Evolutionary conservation across 2,329 filamentous ascomycete species (phyloP), one percentile per base, ranked within the genome.

Genomic region (Ophiostoma novo-ulmi): DNA sequence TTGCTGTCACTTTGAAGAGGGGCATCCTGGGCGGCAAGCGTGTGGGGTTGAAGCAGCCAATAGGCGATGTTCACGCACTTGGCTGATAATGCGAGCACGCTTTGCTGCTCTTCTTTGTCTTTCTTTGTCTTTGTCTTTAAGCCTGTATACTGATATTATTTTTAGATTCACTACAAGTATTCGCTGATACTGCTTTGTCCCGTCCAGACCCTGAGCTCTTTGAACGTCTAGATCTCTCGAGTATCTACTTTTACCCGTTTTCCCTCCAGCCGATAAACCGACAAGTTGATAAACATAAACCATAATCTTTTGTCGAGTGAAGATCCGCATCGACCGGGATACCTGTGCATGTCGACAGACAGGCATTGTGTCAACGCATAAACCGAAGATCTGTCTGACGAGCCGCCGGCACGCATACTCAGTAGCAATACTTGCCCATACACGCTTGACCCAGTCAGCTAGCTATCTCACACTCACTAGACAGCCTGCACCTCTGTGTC

Each of bases 1-100:
- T 26, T 65, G 36, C 36, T 65, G 63, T 65, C 63, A 65, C 58
- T 63, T 61, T 65, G 26, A 17, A 58, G 58, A 36, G 36, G 35
- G 36, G 63, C 63, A 65, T 26, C 11, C 36, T 22, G 63, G 63
- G 63, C 63, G 63, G 63, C 36, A 65, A 65, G 36, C 63, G 17
- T 39, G 63, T 39, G 63, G 63, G 36, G 36, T n/a, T 65, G 7
- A 8, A 7, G 26, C 36, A 39, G n/a, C 36, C 63, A 65, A 38
- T 22, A 17, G 17, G 52, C 11, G 52, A 17, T 61, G 7, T 31
- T 10, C 13, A n/a, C 11, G 5, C n/a, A 31, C 31, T 31, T 61
- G n/a, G 7, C 11, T 39, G 2, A 39, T 39, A 13, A 39, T 39
- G 38, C 38, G 38, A 39, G 38, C 38, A 39, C 3, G 31, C 26